Percentiles rank a stretch among this genome's conserved stretches.
Conservation (phyloP, 129 eudicot genomes). For the Escallonia herrerae region DNA sequence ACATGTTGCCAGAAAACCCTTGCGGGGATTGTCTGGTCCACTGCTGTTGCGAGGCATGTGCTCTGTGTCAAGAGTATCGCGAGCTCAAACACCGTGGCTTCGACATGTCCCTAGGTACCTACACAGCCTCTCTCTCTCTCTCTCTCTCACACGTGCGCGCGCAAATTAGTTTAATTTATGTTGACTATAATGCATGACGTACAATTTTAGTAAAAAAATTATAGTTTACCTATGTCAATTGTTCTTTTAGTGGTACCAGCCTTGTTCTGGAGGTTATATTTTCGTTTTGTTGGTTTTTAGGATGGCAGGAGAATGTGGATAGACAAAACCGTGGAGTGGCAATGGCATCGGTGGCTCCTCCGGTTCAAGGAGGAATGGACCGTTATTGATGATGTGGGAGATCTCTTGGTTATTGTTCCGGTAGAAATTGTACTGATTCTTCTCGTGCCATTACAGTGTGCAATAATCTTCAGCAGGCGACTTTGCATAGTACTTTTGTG, state of each 20-base stretch:
- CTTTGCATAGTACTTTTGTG: too few relatives aligned
- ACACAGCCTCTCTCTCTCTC: neutral
- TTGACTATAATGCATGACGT: too few relatives aligned
- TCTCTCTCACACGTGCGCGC: neutral
- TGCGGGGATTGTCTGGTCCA: constrained; percentile 52
- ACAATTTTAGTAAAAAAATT: too few relatives aligned
- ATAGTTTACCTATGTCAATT: too few relatives aligned
- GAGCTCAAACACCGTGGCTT: constrained; percentile 59
- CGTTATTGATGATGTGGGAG: constrained; percentile 7
- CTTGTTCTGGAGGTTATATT: neutral
- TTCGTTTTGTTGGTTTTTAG: constrained; percentile 11
- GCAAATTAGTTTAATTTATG: neutral
- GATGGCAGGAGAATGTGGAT: constrained; percentile 45
- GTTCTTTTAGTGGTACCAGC: too few relatives aligned
- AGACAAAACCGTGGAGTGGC: constrained; percentile 26
- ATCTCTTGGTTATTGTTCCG: too few relatives aligned
- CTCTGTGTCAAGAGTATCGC: constrained; percentile 67
- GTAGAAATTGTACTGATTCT: too few relatives aligned
- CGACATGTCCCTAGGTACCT: constrained; percentile 37
- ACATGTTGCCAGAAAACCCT: constrained; percentile 24
- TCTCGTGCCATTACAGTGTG: too few relatives aligned
- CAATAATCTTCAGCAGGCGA: too few relatives aligned
- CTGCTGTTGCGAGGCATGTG: constrained; percentile 46
- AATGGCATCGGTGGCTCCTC: constrained; percentile 23
- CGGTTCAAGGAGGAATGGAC: constrained; percentile 19